Evolutionary conservation across 1,284 basidiomycete species (phyloP), one percentile per base, ranked within the genome.

Genomic region (Cronartium quercuum): DNA sequence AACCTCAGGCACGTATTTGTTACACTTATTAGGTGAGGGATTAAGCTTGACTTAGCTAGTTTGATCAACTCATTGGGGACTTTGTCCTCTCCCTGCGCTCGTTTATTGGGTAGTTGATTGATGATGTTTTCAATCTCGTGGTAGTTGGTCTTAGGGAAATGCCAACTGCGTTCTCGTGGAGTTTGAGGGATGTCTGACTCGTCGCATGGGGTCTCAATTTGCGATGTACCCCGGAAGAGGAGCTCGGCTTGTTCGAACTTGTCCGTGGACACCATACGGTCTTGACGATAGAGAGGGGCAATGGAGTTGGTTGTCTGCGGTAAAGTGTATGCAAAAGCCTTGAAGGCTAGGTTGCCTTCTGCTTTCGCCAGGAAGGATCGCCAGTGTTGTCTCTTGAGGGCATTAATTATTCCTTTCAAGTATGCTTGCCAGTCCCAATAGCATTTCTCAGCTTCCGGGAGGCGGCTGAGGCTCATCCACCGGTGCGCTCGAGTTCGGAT

Each of bases 21-120:
- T 3, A 70, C 15, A 4, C 58, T 41, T 18, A 42, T 35, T 15
- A 70, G 60, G 34, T 47, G 34, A 10, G 68, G 61, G 51, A 12
- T 69, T 12, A 62, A 24, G 13, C 24, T 35, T 13, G 15, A 6
- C 18, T 62, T 42, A 7, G 55, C 35, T 12, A 57, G 29, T 60
- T 69, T 69, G 4, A 69, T 15, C 4, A 63, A 61, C 29, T 70
- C 44, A 7, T 70, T 70, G 5, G 68, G 68, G 3, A 70, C 47
- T 6, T 10, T 6, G 29, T 70, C 44, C 3, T 42, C 58, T 10
- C 67, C 58, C 34, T 34, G 21, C 12, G 67, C 67, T 41, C 63
- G 61, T 51, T 62, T 70, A 24, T 37, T 35, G 40, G 68, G 40
- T 4, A 70, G 68, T 18, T 42, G 40, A 13, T 21, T 51, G 47